Evolutionary conservation across 2,329 filamentous ascomycete genomes (phyloP), one percentile per base, ranked within the genome.

Genomic region (Periconia sp.): DNA sequence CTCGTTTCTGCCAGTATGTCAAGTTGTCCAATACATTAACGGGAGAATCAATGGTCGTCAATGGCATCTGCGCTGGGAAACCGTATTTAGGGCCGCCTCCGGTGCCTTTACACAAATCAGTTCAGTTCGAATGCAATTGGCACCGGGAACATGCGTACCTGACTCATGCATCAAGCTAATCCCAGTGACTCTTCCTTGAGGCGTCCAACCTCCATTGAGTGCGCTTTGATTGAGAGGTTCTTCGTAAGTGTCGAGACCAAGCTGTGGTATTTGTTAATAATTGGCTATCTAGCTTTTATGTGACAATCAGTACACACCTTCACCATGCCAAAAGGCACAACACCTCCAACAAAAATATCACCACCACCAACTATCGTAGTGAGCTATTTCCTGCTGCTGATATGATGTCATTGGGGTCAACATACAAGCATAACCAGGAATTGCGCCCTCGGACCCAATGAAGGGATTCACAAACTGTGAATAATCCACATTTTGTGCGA

Each of bases 401-500:
- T 6, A 30, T 47, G 45, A 13, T 41, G 33, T 37, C 33, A 37
- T 37, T n/a, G 11, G 11, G 33, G 11, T 37, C 33, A 11, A 37
- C 59, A 46, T 59, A 64, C 65, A 73, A 19, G 69, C 67, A 45
- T 70, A 71, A 2, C 77, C 77, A 3, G 74, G 59, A 33, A 73
- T 75, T 0, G 75, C 74, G 8, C 78, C 77, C 57, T 79, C 77
- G 1, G 77, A 77, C 7, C 78, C 78, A 18, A 80, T 79, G 43
- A 80, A 74, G 1, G 75, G 70, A 52, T 80, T 78, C 9, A 80
- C 78, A 31, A 64, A 73, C 47, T 69, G 64, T 23, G 69, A 48
- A 45, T 68, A 72, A 30, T 73, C 69, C 13, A 63, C 55, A 41
- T 57, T 52, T n/a, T 69, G 61, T 17, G 62, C 58, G 14, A 19